Conservation (phyloP, 1,284 basidiomycete genomes). For the Termitomyces sp. region DNA sequence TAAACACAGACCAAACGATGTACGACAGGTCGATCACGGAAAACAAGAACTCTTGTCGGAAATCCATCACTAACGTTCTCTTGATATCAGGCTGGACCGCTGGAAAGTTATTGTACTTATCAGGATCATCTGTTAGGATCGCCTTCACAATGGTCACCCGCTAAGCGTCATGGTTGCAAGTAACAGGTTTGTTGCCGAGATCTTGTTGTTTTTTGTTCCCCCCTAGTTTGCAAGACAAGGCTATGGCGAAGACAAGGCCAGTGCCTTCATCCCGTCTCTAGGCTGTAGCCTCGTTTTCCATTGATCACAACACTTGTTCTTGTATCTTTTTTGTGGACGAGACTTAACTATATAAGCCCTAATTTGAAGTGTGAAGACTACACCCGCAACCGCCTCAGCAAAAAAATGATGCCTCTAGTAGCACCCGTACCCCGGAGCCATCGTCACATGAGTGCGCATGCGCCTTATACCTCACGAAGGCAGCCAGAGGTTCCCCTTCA, state of each 20-base stretch:
- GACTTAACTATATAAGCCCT: slow-evolving; percentile 10
- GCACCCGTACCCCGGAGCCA: slow-evolving; percentile 5
- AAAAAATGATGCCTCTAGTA: slow-evolving; percentile 7
- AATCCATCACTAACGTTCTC: not conserved
- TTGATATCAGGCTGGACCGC: not conserved
- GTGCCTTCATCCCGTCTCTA: slow-evolving; percentile 9
- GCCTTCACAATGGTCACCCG: slow-evolving; percentile 1
- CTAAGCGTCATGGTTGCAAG: not conserved
- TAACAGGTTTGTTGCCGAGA: slow-evolving; percentile 9
- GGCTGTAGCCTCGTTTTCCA: slow-evolving; percentile 11
- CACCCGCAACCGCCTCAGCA: not conserved
- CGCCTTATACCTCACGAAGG: slow-evolving; percentile 4
- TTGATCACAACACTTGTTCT: slow-evolving; percentile 14
- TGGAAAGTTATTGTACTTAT: not conserved
- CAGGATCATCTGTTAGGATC: not conserved
- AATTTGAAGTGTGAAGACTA: not conserved
- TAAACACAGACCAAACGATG: not conserved
- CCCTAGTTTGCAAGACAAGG: not conserved
- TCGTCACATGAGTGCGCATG: not conserved
- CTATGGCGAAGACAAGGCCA: slow-evolving; percentile 11
- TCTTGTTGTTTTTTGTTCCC: slow-evolving; percentile 15
- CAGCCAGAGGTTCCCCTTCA: slow-evolving; percentile 5
- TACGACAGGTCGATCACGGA: not conserved
- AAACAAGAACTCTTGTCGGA: not conserved
- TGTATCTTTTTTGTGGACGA: slow-evolving; percentile 11